Base-by-base conservation (phyloP, 2,329 filamentous ascomycete genomes). In the Zymoseptoria brevis region DNA sequence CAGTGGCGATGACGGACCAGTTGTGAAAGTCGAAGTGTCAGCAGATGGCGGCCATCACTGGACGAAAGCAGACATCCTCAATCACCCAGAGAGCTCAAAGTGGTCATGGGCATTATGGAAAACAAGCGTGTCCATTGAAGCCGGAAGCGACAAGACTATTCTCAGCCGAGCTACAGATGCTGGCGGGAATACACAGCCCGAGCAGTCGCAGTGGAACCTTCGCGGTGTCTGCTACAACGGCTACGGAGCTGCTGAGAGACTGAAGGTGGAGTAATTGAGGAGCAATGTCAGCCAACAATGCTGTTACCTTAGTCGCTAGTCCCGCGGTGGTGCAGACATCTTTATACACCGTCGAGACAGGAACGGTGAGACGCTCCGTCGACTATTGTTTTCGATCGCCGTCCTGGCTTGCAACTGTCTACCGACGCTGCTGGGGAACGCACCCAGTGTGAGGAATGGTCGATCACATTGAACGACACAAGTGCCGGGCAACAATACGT, bases 151-250 rank as follows among this genome's bases (percentile, higher is more conserved):
- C 9, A 75, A 70, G 57, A 77, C 67, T 48, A 75, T 85, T n/a
- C 72, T 79, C 60, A 82, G 81, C 67, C 76, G 80, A 41, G 82
- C 81, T 1, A 81, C 76, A 5, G 83, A 85, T 72, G 72, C 66
- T 48, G 78, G 72, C 24, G 81, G 81, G 3, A 81, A 83, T 66
- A 72, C 72, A 22, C 83, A 85, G 66, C 71, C 70, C 21, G 70
- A 75, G 61, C 73, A 73, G 58, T 75, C 77, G 2, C 70, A 77
- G 65, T 86, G 83, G 83, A 85, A 85, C 69, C 69, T 83, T 60
- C 75, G 83, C 58, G 83, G 83, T 0, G 81, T 85, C 4, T 81
- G 75, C 26, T 86, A 85, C 71, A 83, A 83, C 71, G 83, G 80
- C 0, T 85, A 81, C 71, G 83, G 82, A 2, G 79, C 83, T 64